phyloP scores from a whole-genome alignment of 108 stramenopile species.

The Stephanodiscus triporus region DNA sequence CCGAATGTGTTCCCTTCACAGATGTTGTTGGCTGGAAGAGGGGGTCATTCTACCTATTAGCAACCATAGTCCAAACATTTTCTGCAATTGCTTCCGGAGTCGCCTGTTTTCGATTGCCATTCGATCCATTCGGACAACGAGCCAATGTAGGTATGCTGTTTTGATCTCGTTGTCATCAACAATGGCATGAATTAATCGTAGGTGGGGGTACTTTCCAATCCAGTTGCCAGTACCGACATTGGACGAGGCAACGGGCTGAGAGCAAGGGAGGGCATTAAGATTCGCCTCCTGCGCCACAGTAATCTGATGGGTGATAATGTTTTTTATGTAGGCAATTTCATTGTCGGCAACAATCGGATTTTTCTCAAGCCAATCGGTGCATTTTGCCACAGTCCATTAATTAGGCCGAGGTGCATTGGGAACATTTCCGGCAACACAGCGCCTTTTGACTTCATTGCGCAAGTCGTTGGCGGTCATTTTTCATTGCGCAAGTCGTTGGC shows the following conservation, averaged over 20 bases:
- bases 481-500: neutral
- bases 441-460: neutral
- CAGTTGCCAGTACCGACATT: neutral
- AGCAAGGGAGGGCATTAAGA: neutral
- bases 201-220: neutral
- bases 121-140: neutral
- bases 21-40: neutral
- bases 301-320: neutral
- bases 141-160: neutral
- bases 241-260: neutral
- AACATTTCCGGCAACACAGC: neutral
- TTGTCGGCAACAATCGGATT: neutral
- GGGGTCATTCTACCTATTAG: neutral
- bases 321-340: neutral
- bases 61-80: conserved; percentile 1
- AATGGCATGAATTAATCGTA: neutral
- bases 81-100: neutral
- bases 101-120: no score
- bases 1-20: neutral
- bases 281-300: neutral
- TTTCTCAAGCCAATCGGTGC: neutral
- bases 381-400: neutral
- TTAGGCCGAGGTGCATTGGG: neutral
- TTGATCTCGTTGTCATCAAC: neutral
- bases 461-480: neutral